Conservation (phyloP, 306 rosid species). For the Citrullus colocynthis region DNA sequence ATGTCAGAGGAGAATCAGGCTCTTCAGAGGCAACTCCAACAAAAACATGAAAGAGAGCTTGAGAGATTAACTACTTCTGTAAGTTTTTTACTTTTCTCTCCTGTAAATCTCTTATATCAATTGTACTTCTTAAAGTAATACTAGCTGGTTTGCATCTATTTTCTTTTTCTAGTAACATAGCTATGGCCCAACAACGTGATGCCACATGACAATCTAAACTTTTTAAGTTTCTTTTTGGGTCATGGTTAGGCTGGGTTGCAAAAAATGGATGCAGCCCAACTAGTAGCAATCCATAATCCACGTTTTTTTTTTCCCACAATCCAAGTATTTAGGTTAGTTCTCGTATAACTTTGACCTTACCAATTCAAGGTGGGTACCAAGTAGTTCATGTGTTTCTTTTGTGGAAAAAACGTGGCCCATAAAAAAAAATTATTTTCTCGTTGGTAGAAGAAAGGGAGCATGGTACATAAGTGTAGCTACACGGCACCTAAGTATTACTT, state of each 20-base stretch:
- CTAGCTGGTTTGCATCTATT: neutral
- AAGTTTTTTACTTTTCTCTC: constrained; percentile 13
- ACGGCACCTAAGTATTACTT: no score
- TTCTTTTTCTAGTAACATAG: no score
- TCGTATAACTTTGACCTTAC: neutral
- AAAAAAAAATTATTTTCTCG: no score
- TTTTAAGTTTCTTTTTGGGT: no score
- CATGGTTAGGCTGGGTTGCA: no score
- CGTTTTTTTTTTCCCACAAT: neutral
- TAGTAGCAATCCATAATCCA: neutral
- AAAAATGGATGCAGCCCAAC: neutral
- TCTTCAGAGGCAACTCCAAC: constrained; percentile 53
- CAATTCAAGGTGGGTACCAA: neutral
- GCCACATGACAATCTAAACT: no score
- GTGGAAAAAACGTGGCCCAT: no score
- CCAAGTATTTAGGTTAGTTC: neutral
- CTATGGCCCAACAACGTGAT: no score
- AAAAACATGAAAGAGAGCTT: constrained; percentile 50
- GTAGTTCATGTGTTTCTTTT: neutral
- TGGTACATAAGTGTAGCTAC: no score
- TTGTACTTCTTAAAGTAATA: neutral
- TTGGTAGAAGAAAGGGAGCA: no score
- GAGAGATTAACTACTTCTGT: constrained; percentile 50
- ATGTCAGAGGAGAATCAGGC: constrained; percentile 82
- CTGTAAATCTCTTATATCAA: neutral